A percentile compares a stretch with the other conserved stretches of the same genome.
Conservation (phyloP, 441 rosid species). For the Syzygium malaccense region DNA sequence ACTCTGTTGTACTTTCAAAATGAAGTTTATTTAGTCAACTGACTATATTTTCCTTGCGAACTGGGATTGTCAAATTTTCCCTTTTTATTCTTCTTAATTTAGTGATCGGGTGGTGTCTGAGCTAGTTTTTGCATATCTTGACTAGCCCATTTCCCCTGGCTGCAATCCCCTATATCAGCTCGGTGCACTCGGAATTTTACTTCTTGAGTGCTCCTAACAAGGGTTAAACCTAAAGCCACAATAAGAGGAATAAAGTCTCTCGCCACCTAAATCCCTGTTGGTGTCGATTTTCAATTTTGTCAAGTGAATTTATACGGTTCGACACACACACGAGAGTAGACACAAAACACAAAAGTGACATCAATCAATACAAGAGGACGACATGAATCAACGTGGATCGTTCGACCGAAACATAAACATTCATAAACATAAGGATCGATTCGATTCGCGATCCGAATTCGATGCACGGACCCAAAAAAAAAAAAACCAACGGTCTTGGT, state of each 20-base stretch:
- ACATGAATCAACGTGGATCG: background rate
- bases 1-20: background rate
- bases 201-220: background rate
- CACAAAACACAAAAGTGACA: background rate
- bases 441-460: background rate
- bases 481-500: too few species aligned
- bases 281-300: background rate
- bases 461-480: background rate
- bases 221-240: background rate
- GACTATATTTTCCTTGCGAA: background rate
- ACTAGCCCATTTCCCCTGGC: background rate
- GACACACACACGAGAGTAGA: background rate
- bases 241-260: background rate
- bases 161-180: accelerated
- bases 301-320: background rate
- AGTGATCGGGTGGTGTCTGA: background rate
- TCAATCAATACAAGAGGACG: too few species aligned
- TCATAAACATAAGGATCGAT: too few species aligned
- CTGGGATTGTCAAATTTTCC: background rate
- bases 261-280: background rate
- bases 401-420: background rate
- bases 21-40: background rate
- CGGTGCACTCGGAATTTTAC: background rate
- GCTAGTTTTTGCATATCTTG: background rate
- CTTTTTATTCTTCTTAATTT: background rate